Conservation (phyloP, 805 yeast genomes). For the Saccharomycopsis capsularis region DNA sequence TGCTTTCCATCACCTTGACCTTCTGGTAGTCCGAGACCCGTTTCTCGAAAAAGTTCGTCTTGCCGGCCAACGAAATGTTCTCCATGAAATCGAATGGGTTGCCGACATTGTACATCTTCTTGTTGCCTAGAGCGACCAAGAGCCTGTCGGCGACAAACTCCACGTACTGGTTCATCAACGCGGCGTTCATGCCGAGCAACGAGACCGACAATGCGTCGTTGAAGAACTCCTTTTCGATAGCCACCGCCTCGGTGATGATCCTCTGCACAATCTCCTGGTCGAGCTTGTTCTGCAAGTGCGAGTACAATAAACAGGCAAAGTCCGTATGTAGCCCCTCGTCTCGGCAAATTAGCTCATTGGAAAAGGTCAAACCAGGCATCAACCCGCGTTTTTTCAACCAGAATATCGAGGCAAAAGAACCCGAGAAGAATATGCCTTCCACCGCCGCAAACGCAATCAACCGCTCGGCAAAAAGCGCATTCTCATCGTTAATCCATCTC, state of each 20-base stretch:
- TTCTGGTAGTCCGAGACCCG: conserved; percentile 98
- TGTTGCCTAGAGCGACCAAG: conserved; percentile 81
- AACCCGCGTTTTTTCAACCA: conserved; percentile 98
- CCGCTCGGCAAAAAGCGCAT: conserved; percentile 89
- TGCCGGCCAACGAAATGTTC: conserved; percentile 95
- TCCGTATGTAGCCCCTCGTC: conserved; percentile 99
- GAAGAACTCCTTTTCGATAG: conserved; percentile 87
- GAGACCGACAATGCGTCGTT: conserved; percentile 91
- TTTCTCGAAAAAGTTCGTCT: conserved; percentile 98
- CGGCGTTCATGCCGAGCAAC: conserved; percentile 89
- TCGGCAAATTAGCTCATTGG: conserved; percentile 94
- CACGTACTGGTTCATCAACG: conserved; percentile 94
- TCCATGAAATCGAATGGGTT: conserved; percentile 99
- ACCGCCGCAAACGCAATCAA: conserved; percentile 98
- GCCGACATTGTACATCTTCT: conserved; percentile 74
- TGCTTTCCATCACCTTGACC: conserved; percentile 94
- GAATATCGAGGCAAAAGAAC: conserved; percentile 96
- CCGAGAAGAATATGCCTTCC: conserved; percentile 97
- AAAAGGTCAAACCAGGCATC: conserved; percentile 98
- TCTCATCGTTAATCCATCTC: conserved; percentile 88
- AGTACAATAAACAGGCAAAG: conserved; percentile 90
- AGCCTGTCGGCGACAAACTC: conserved; percentile 97
- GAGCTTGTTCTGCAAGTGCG: conserved; percentile 89
- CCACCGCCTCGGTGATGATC: conserved; percentile 91
- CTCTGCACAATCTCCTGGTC: conserved; percentile 65